A percentile compares a stretch with the other conserved stretches of the same genome.
Conservation (phyloP, 352 stramenopile species). For the Phytophthora idaei region DNA sequence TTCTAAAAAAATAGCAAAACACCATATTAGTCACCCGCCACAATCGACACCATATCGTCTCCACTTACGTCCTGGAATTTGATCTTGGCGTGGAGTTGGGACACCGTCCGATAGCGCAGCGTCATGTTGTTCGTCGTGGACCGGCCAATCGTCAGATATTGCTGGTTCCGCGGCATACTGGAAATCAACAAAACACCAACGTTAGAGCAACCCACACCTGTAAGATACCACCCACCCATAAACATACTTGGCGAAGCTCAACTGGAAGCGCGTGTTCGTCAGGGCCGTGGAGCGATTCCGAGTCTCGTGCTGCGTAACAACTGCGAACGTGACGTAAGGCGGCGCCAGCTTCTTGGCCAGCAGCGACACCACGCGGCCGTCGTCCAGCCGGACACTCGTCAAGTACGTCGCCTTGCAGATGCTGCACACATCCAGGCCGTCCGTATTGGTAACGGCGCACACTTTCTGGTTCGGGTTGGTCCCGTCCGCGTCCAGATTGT, state of each 20-base stretch:
- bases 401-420: constrained; percentile 93
- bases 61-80: constrained; percentile 80
- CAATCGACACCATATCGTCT: background rate
- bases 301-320: constrained; percentile 91
- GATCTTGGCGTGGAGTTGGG: constrained; percentile 83
- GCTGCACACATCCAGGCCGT: constrained; percentile 88
- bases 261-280: constrained; percentile 92
- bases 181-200: constrained; percentile 8
- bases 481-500: constrained; percentile 81
- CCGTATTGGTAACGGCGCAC: constrained; percentile 90
- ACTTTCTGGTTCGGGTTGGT: constrained; percentile 88
- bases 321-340: constrained; percentile 91
- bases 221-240: background rate
- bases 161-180: constrained; percentile 70
- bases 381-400: constrained; percentile 87
- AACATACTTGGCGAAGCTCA: constrained; percentile 91
- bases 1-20: constrained; percentile 42
- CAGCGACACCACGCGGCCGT: constrained; percentile 85
- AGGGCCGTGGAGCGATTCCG: constrained; percentile 81
- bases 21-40: constrained; percentile 10
- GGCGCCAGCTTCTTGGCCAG: constrained; percentile 87
- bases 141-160: constrained; percentile 77
- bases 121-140: constrained; percentile 89
- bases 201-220: constrained; percentile 3
- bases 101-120: constrained; percentile 85